Evolutionary conservation across 768 basidiomycete species (phyloP).

Genomic region (Agaricus blazei): DNA sequence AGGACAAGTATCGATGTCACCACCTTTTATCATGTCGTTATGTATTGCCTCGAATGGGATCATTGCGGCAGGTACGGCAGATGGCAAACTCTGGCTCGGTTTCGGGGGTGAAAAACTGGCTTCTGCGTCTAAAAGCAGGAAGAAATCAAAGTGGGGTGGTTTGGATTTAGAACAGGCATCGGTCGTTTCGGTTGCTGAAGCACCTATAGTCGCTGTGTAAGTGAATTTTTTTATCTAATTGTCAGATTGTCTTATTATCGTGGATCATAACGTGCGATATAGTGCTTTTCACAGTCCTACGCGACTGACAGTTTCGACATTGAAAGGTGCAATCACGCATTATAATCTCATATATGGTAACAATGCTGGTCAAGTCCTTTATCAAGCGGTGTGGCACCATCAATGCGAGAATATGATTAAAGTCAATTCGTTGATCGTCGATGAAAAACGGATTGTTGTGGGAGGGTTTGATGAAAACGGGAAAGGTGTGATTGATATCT

Average conservation of each 20-base stretch:
- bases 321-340: slow-evolving; percentile 53
- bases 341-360: slow-evolving; percentile 40
- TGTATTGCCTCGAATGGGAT: slow-evolving; percentile 55
- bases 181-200: slow-evolving; percentile 54
- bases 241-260: not conserved
- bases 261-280: slow-evolving; percentile 28
- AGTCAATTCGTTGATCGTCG: slow-evolving; percentile 57
- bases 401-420: slow-evolving; percentile 44
- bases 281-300: slow-evolving; percentile 40
- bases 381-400: slow-evolving; percentile 43
- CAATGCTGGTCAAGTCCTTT: slow-evolving; percentile 28
- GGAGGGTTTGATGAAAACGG: slow-evolving; percentile 58
- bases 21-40: slow-evolving; percentile 67
- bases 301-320: slow-evolving; percentile 49
- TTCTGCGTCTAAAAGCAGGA: slow-evolving; percentile 35
- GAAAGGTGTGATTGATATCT: slow-evolving; percentile 62
- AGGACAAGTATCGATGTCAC: slow-evolving; percentile 56
- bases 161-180: slow-evolving; percentile 42
- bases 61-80: slow-evolving; percentile 69
- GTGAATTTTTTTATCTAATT: slow-evolving; percentile 14
- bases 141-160: slow-evolving; percentile 70
- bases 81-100: slow-evolving; percentile 69
- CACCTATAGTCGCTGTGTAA: slow-evolving; percentile 71
- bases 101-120: slow-evolving; percentile 60
- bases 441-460: slow-evolving; percentile 44